These are phyloP conservation scores for Penicillium chermesinum DNA, from an alignment of 495 filamentous ascomycete species.

Conservation along the genomic window DNA sequence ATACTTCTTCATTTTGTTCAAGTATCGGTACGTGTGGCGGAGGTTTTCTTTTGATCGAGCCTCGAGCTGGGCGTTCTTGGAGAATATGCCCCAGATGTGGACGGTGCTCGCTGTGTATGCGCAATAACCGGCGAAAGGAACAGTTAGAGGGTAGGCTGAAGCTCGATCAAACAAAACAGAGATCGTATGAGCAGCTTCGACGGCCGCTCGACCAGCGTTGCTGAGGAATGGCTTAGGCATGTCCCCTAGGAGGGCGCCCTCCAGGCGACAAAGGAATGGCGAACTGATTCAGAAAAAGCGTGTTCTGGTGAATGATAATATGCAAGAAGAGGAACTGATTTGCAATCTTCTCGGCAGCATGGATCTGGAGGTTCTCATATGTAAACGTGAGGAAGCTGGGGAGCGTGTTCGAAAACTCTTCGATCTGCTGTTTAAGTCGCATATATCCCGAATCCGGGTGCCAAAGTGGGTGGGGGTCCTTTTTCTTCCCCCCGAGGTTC, in stretches of 20 bases:
- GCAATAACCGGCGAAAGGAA: slow-evolving; percentile 91
- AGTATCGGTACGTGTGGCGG: slow-evolving; percentile 82
- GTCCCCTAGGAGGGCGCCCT: slow-evolving; percentile 60
- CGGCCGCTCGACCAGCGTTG: slow-evolving; percentile 67
- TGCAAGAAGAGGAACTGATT: slow-evolving; percentile 96
- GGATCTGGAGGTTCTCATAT: slow-evolving; percentile 75
- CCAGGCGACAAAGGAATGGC: slow-evolving; percentile 69
- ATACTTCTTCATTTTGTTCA: slow-evolving; percentile 91
- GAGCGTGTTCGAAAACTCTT: slow-evolving; percentile 63
- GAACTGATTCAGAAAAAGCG: slow-evolving; percentile 85
- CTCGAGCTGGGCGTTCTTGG: slow-evolving; percentile 69
- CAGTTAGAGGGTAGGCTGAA: slow-evolving; percentile 72
- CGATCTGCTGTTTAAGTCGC: slow-evolving; percentile 63
- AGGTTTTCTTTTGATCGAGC: slow-evolving; percentile 77
- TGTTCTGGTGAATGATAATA: slow-evolving; percentile 81
- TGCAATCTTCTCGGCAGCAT: slow-evolving; percentile 76
- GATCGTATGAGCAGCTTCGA: slow-evolving; percentile 86
- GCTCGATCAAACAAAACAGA: slow-evolving; percentile 78
- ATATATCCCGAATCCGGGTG: slow-evolving; percentile 70
- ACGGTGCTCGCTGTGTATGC: slow-evolving; percentile 89
- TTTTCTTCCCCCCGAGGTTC: slow-evolving; percentile 84
- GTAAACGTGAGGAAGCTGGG: slow-evolving; percentile 68
- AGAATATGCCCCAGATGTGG: slow-evolving; percentile 89
- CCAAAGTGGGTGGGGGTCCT: slow-evolving; percentile 75
- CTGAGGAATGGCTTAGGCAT: slow-evolving; percentile 77